Conservation (phyloP, 2,329 filamentous ascomycete species). For the Thielaviopsis populi region DNA sequence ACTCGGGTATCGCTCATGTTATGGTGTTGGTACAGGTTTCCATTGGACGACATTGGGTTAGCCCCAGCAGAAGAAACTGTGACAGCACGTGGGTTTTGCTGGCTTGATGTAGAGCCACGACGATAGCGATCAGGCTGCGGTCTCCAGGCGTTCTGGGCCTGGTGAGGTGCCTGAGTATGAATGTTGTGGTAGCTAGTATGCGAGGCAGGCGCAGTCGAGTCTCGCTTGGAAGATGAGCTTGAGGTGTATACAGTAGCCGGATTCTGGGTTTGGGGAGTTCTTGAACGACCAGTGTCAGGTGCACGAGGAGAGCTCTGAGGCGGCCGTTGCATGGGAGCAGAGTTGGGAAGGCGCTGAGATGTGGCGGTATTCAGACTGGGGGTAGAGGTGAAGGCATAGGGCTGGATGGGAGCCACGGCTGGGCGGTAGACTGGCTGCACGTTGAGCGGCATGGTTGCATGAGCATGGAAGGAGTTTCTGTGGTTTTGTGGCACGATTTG, state of each 20-base stretch:
- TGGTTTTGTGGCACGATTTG: conserved; percentile 34
- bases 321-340: conserved; percentile 24
- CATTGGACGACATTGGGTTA: conserved; percentile 21
- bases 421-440: conserved; percentile 14
- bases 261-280: conserved; percentile 2
- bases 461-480: conserved; percentile 36
- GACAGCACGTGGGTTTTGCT: conserved; percentile 27
- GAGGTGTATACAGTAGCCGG: conserved; percentile 1
- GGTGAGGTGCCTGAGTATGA: conserved; percentile 25
- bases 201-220: conserved; percentile 18
- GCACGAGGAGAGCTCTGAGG: conserved; percentile 1
- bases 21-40: conserved; percentile 21
- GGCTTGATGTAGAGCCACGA: conserved; percentile 38
- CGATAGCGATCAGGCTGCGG: conserved; percentile 73
- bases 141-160: conserved; percentile 36
- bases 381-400: conserved; percentile 62
- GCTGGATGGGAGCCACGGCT: conserved; percentile 45
- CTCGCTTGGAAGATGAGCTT: background rate
- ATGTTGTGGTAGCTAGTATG: conserved; percentile 21
- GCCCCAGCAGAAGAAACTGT: conserved; percentile 17
- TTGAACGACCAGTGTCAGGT: conserved; percentile 23
- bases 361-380: conserved; percentile 44
- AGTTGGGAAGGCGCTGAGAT: conserved; percentile 36
- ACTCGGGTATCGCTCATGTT: conserved; percentile 18
- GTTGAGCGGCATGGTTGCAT: conserved; percentile 26